A percentile compares a stretch with the other conserved stretches of the same genome.
These are phyloP conservation scores for Penicillium bialowiezense DNA, from an alignment of 495 filamentous ascomycete species.

Conservation along the genomic window DNA sequence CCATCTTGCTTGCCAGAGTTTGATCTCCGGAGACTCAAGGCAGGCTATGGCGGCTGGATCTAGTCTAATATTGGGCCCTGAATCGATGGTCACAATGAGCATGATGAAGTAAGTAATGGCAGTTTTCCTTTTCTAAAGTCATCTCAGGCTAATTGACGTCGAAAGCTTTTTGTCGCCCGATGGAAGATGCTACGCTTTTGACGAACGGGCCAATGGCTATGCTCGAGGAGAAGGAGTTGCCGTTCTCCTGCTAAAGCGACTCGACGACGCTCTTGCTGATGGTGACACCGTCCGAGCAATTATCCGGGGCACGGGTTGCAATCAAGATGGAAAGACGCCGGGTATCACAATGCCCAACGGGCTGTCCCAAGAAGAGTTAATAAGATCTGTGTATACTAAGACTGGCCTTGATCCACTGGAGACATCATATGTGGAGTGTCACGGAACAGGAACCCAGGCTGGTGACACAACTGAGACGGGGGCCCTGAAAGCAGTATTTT, in stretches of 20 bases:
- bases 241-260: not conserved
- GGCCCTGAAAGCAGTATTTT: not conserved
- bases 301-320: not conserved
- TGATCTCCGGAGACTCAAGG: not conserved
- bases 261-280: not conserved
- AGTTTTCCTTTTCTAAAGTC: no score
- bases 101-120: no score
- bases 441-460: not conserved
- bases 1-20: not conserved
- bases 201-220: not conserved
- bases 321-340: not conserved
- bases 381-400: not conserved
- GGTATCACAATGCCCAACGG: not conserved
- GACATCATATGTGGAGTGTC: not conserved
- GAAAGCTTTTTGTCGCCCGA: not conserved
- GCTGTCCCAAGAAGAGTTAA: not conserved
- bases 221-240: not conserved
- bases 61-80: not conserved
- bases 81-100: not conserved
- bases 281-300: not conserved
- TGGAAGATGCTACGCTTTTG: not conserved
- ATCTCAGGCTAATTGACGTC: no score
- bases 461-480: not conserved
- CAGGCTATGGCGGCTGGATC: not conserved
- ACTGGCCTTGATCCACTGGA: not conserved